Evolutionary conservation across 2,329 filamentous ascomycete species (phyloP).

Genomic region (Trichoderma citrinoviride): DNA sequence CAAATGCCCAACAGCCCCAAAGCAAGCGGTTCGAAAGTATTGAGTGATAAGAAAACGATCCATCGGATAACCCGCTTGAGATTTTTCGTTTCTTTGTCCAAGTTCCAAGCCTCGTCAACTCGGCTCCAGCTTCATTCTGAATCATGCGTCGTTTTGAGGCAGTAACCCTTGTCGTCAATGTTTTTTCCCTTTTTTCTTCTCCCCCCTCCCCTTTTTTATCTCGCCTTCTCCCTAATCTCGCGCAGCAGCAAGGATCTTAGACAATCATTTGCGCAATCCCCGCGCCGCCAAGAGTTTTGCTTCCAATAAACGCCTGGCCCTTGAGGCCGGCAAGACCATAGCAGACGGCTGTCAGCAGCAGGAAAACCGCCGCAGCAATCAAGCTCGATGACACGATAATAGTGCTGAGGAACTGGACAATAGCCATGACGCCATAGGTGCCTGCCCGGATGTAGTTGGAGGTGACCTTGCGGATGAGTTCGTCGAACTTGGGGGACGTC

Average conservation of each 20-base stretch:
- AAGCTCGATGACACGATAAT: slow-evolving; percentile 64
- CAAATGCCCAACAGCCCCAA: slow-evolving; percentile 18
- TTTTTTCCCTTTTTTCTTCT: not conserved
- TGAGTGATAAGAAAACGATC: not conserved
- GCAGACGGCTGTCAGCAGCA: slow-evolving; percentile 73
- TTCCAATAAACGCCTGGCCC: slow-evolving; percentile 82
- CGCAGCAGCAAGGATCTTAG: slow-evolving; percentile 42
- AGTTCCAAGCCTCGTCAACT: slow-evolving; percentile 5
- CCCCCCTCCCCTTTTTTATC: not conserved
- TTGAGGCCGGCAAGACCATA: slow-evolving; percentile 78
- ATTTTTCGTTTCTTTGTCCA: slow-evolving; percentile 6
- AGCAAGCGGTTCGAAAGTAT: slow-evolving; percentile 16
- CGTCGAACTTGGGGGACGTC: slow-evolving; percentile 85
- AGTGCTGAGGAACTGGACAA: slow-evolving; percentile 81
- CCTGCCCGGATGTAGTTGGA: slow-evolving; percentile 96
- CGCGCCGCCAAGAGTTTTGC: slow-evolving; percentile 92
- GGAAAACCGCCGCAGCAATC: slow-evolving; percentile 80
- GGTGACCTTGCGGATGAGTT: slow-evolving; percentile 83
- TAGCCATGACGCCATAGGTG: slow-evolving; percentile 77
- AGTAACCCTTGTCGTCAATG: not conserved
- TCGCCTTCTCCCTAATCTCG: not conserved
- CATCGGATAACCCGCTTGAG: slow-evolving; percentile 3
- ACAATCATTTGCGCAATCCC: slow-evolving; percentile 99
- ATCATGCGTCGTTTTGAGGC: slow-evolving; percentile 19
- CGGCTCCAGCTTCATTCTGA: not conserved